Base-by-base conservation (phyloP, 768 basidiomycete species). In the Suillus tomentosus region DNA sequence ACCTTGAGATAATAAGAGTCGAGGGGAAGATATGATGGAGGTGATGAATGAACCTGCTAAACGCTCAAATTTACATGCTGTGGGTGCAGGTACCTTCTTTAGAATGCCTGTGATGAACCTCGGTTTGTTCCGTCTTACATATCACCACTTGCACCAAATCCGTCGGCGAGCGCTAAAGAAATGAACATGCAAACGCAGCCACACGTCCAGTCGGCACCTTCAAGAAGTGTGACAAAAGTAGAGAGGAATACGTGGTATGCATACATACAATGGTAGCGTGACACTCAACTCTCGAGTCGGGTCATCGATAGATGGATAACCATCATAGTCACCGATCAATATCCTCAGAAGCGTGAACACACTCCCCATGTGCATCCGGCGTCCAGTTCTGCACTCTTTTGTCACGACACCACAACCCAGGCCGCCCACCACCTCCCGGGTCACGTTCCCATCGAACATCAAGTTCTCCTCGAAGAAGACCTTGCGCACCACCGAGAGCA, bases 391-490 rank as follows among this genome's bases (percentile, higher is more conserved):
- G 43, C 37, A 76, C 43, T 47, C 63, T 69, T 47, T 58, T 60
- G 5, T 80, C 79, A 24, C 69, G 64, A 69, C 71, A 79, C 82
- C 82, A 83, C 24, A 83, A 43, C 1, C 73, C 77, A 3, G 80
- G 79, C 5, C 74, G 73, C 5, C 40, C 57, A 1, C 77, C 79
- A 2, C 62, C 61, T 7, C 43, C 57, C 1, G 34, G 15, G 2
- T 68, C 36, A 58, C 84, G 78, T 71, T 91, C 89, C 88, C 90
- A 91, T 3, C 90, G 80, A 3, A 88, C 76, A 69, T 92, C 89
- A 66, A 90, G 74, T 59, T 83, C 76, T 2, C 87, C 87, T 2
- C 80, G 73, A 42, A 95, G 74, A 31, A 92, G 56, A 4, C 90
- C 90, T 5, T 72, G 67, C 48, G 77, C 67, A 4, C 85, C 83